phyloP scores from a whole-genome alignment of 2,329 filamentous ascomycete genomes.

The Aspergillus caelatus region DNA sequence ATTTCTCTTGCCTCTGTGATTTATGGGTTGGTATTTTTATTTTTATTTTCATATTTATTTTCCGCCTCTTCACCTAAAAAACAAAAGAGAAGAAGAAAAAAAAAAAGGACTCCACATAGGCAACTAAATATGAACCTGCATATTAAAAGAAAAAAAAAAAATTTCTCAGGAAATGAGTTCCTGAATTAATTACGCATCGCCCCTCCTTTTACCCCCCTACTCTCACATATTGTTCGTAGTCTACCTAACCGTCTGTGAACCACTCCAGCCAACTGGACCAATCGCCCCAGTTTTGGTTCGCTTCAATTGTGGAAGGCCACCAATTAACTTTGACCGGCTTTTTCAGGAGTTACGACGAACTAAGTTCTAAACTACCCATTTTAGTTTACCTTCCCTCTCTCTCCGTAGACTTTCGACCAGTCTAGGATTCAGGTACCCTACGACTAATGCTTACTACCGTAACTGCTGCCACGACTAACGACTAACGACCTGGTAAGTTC shows the following conservation, averaged over 20 bases:
- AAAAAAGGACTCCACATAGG: background rate
- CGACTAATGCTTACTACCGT: slow-evolving; percentile 2
- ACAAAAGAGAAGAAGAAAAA: no score
- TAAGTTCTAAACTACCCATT: background rate
- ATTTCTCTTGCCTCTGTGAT: background rate
- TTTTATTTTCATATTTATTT: background rate
- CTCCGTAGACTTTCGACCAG: slow-evolving; percentile 4
- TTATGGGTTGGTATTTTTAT: background rate
- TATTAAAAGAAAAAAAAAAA: background rate
- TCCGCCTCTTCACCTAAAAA: background rate
- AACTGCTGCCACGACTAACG: background rate
- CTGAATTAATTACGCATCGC: slow-evolving; percentile 8
- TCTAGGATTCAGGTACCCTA: slow-evolving; percentile 6
- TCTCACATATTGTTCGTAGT: background rate
- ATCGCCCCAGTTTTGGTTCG: slow-evolving; percentile 17
- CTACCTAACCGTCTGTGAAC: background rate
- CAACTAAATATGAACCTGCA: background rate
- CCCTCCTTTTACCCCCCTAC: slow-evolving; percentile 7
- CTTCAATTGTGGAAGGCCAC: slow-evolving; percentile 19
- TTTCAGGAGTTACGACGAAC: background rate
- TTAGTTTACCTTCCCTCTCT: background rate
- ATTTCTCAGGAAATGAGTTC: slow-evolving; percentile 1
- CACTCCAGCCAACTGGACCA: slow-evolving; percentile 9
- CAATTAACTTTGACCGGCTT: slow-evolving; percentile 19
- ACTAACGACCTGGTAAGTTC: slow-evolving; percentile 3